Percentiles rank a stretch among this genome's conserved stretches.
These are phyloP conservation scores for Monosporozyma yasuniensis DNA, from an alignment of 805 yeast species.

Conservation along the genomic window DNA sequence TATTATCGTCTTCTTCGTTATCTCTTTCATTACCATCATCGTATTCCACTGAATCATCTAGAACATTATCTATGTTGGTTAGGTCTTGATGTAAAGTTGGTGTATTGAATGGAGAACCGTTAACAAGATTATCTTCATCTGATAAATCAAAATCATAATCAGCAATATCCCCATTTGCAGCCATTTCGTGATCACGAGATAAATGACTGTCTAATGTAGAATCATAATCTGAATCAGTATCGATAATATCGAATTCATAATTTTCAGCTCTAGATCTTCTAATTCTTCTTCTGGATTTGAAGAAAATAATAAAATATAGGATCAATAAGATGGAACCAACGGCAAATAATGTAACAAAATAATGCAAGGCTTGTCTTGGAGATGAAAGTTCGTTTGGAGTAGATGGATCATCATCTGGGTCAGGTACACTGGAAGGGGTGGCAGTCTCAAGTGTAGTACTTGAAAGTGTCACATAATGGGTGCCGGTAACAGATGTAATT, in stretches of 20 bases:
- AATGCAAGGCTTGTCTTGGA: constrained; percentile 46
- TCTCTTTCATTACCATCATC: neutral
- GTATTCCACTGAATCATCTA: neutral
- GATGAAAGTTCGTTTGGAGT: constrained; percentile 30
- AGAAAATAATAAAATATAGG: constrained; percentile 38
- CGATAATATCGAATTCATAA: constrained; percentile 70
- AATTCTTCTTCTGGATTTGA: constrained; percentile 34
- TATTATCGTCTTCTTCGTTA: neutral
- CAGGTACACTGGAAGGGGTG: constrained; percentile 3
- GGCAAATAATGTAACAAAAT: constrained; percentile 49
- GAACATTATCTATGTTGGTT: neutral
- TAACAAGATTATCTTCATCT: constrained; percentile 19
- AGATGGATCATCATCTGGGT: constrained; percentile 17
- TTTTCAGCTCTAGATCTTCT: constrained; percentile 59
- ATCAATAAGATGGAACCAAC: constrained; percentile 45
- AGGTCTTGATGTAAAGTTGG: neutral
- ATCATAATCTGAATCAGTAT: constrained; percentile 43
- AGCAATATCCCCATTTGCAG: constrained; percentile 16
- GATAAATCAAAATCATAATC: constrained; percentile 30
- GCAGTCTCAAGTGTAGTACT: constrained; percentile 1
- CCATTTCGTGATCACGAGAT: constrained; percentile 7
- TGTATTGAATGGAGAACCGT: neutral
- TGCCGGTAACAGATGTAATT: constrained; percentile 3
- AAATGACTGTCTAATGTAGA: constrained; percentile 20
- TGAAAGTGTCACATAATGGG: neutral